phyloP scores from a whole-genome alignment of 768 basidiomycete species.

The Lactarius trivialis region DNA sequence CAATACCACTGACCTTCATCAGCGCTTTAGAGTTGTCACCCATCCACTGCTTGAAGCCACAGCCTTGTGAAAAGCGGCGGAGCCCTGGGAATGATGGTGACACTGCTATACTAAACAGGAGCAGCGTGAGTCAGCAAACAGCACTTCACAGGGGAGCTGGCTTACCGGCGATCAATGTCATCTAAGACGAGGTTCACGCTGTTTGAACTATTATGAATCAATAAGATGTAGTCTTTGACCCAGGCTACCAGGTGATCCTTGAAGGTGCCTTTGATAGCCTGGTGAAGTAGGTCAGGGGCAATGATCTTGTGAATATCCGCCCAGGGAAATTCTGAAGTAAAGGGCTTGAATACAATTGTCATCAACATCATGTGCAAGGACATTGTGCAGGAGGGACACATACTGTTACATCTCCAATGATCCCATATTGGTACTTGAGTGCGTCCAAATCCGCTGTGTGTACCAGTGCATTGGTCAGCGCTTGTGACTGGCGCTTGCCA shows the following conservation, averaged over 20 bases:
- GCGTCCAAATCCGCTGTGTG: not conserved
- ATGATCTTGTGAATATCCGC: too few relatives aligned
- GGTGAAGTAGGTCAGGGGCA: too few relatives aligned
- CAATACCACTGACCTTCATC: not conserved
- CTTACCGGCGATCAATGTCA: not conserved
- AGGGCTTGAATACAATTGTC: too few relatives aligned
- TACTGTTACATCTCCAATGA: too few relatives aligned
- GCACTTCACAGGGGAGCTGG: not conserved
- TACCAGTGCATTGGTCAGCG: not conserved
- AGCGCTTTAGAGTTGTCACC: not conserved
- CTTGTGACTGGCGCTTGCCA: not conserved
- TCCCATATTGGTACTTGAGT: too few relatives aligned
- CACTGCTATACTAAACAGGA: not conserved
- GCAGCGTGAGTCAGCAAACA: too few relatives aligned
- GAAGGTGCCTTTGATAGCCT: too few relatives aligned
- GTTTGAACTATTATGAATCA: not conserved
- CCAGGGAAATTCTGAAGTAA: too few relatives aligned
- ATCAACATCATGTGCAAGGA: too few relatives aligned
- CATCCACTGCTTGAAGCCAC: not conserved
- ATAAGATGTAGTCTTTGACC: not conserved
- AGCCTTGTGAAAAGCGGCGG: not conserved
- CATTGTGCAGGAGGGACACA: too few relatives aligned
- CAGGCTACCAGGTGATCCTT: too few relatives aligned
- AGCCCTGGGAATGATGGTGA: not conserved
- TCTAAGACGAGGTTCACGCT: not conserved